Evolutionary conservation across 768 basidiomycete species (phyloP), one percentile per base, ranked within the genome.

Genomic region (Tephrocybe rancida): DNA sequence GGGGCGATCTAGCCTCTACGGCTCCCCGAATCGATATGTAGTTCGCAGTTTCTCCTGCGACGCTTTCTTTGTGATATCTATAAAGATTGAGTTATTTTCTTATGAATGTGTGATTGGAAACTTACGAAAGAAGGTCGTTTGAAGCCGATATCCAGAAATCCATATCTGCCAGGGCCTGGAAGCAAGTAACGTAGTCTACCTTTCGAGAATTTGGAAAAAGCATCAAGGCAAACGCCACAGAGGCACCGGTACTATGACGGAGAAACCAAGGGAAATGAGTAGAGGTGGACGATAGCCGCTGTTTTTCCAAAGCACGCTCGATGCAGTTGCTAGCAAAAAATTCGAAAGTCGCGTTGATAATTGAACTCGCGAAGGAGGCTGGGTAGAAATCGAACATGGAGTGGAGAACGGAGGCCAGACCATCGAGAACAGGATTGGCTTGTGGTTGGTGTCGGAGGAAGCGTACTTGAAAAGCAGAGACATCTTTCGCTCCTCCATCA

Each of bases 71-170:
- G 39, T 41, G 21, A 22, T 41, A 41, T 22, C 11, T 41, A 13
- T 13, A 22, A 13, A 3, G 10, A 19, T 3, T n/a, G 5, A 19
- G 21, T 41, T 41, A 21, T 22, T 11, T 47, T 34, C 19, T 26
- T 30, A n/a, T n/a, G n/a, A 19, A 25, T 5, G 6, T 8, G 2
- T 42, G 37, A 8, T n/a, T 8, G 1, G n/a, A 30, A 14, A 60
- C 63, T 7, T 18, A 62, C 61, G 63, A 64, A 26, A 64, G 50
- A 5, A 59, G 21, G 32, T 62, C 63, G 26, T 62, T 62, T 2
- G 43, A 35, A 11, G 44, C 42, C 10, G 42, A 48, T 3, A 56
- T 32, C 52, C 51, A 62, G 16, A 48, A 56, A 2, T 56, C 59
- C 41, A 64, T 62, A 14, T 64, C 61, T 8, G 57, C 50, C 24